Base-by-base conservation (phyloP, 2,329 filamentous ascomycete genomes). In the Aphanoascus verrucosus region DNA sequence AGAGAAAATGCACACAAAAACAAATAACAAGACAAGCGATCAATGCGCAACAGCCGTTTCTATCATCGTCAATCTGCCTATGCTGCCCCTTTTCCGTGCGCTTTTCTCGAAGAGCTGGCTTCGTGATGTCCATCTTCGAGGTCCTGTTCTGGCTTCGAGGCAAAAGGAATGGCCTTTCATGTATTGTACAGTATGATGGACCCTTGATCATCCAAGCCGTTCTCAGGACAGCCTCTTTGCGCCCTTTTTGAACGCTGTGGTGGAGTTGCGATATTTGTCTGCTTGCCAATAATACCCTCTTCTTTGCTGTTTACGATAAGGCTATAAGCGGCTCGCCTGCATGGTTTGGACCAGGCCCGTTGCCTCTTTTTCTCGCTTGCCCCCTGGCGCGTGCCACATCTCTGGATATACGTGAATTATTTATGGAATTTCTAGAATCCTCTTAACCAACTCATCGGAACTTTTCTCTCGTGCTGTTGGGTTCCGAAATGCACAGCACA, bases 361-460 rank as follows among this genome's bases (percentile, higher is more conserved):
- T n/a, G n/a, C n/a, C n/a, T n/a, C n/a, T n/a, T n/a, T 28, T 28
- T 28, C 23, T 28, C 23, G 23, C 23, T 28, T 3, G 23, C 23
- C 23, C 23, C 23, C 23, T 28, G 23, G 23, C 23, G 23, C 23
- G 23, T 28, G 23, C 23, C 5, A 46, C 44, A 35, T 15, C 44
- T 15, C n/a, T 48, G 11, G n/a, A 44, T 28, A 28, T 37, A 11
- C 12, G 9, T n/a, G n/a, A n/a, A 23, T 20, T 48, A 48, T 38
- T 48, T 23, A 48, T 38, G 45, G 45, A 48, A 48, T 2, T 48
- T 48, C 45, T 32, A 48, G 45, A 48, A 48, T 12, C 9, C 6
- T 34, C 6, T 5, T 8, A 11, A 35, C 3, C 8, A n/a, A n/a
- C n/a, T n/a, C n/a, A 14, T 49, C 46, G 46, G 46, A 19, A 40